Conservation (phyloP, 225 moss, liverwort and hornwort species). For the Lunularia cruciata region DNA sequence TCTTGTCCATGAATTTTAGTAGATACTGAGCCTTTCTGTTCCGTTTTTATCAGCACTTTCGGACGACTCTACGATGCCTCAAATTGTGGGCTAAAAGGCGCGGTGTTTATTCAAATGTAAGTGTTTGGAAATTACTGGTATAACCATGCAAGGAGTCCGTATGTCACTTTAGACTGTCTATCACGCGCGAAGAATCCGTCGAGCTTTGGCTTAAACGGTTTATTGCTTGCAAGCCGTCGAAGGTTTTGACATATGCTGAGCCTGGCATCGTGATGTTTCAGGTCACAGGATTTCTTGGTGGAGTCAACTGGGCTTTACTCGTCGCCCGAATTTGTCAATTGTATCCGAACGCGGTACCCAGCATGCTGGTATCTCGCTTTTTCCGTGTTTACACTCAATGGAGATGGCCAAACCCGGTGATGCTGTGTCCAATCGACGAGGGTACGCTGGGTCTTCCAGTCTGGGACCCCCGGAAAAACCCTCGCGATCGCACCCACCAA, state of each 20-base stretch:
- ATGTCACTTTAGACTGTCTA: too few relatives aligned
- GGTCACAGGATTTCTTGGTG: conserved; percentile 95
- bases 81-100: conserved; percentile 99
- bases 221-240: too few relatives aligned
- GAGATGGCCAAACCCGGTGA: conserved; percentile 99
- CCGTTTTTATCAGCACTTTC: conserved; percentile 69
- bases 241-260: neutral
- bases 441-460: conserved; percentile 85
- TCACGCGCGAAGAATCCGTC: too few relatives aligned
- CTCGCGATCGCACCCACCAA: conserved; percentile 80
- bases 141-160: too few relatives aligned
- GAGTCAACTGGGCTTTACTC: conserved; percentile 98
- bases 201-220: too few relatives aligned
- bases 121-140: conserved; percentile 1
- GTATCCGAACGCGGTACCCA: conserved; percentile 97
- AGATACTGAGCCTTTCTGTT: neutral
- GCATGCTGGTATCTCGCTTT: conserved; percentile 97
- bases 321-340: conserved; percentile 99
- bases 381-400: conserved; percentile 98
- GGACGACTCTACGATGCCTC: conserved; percentile 93
- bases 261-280: conserved; percentile 1
- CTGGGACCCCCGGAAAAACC: conserved; percentile 96
- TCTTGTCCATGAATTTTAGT: too few relatives aligned
- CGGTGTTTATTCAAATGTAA: conserved; percentile 97
- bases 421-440: conserved; percentile 97